A percentile compares a stretch with the other conserved stretches of the same genome.
These are phyloP conservation scores for Pythium insidiosum DNA, from an alignment of 352 stramenopile species.

Conservation along the genomic window DNA sequence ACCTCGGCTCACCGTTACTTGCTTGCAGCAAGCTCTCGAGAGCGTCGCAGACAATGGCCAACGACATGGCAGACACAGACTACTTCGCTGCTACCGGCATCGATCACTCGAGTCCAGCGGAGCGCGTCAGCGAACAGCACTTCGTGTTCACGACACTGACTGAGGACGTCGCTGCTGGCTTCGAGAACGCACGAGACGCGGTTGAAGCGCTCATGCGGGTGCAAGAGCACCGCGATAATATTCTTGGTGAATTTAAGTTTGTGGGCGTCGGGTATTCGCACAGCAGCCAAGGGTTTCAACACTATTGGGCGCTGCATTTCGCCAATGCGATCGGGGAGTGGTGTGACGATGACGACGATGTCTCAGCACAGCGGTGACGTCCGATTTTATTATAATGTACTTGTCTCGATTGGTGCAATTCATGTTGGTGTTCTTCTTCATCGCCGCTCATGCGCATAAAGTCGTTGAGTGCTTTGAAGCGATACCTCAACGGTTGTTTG, in stretches of 20 bases:
- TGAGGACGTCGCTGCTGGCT: conserved; percentile 24
- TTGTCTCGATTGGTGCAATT: too few species aligned
- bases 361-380: too few species aligned
- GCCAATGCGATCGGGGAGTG: conserved; percentile 16
- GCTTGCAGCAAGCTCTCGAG: conserved; percentile 17
- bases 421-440: too few species aligned
- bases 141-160: conserved; percentile 31
- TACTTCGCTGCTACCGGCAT: conserved; percentile 24
- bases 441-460: too few species aligned
- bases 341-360: too few species aligned
- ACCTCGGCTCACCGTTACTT: too few species aligned
- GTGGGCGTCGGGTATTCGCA: conserved; percentile 16
- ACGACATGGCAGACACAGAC: conserved; percentile 19
- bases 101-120: conserved; percentile 32
- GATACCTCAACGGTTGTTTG: too few species aligned
- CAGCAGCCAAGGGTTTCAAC: conserved; percentile 11
- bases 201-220: conserved; percentile 20
- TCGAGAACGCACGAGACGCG: conserved; percentile 12
- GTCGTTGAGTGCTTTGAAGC: too few species aligned
- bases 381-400: too few species aligned
- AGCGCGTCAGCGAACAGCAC: conserved; percentile 28
- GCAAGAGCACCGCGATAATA: conserved; percentile 20
- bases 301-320: conserved; percentile 19
- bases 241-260: conserved; percentile 16
- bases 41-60: conserved; percentile 16